Conservation (phyloP, 2,329 filamentous ascomycete genomes). For the Colletotrichum costaricense region DNA sequence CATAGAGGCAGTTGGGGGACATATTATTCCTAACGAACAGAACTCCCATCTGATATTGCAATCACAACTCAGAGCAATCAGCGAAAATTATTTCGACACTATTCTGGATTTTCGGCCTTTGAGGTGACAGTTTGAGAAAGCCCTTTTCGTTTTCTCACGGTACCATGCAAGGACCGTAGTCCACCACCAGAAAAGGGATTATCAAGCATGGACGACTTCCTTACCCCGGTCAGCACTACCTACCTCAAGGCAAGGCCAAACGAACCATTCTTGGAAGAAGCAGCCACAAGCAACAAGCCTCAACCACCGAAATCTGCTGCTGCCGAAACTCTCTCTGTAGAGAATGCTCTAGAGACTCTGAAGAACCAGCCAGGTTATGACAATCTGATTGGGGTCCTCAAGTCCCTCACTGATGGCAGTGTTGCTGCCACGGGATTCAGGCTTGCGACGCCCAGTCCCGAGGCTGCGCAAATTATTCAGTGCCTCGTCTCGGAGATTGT, state of each 20-base stretch:
- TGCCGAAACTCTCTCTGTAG: constrained; percentile 43
- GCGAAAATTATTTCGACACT: neutral
- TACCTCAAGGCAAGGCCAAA: constrained; percentile 54
- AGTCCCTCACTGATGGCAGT: constrained; percentile 57
- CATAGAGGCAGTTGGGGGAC: neutral
- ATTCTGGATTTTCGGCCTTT: neutral
- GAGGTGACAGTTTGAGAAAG: neutral
- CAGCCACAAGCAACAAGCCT: constrained; percentile 40
- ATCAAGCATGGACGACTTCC: constrained; percentile 63
- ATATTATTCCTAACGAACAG: neutral
- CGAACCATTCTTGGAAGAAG: constrained; percentile 52
- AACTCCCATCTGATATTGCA: neutral
- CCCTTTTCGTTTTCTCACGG: neutral
- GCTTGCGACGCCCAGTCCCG: constrained; percentile 72
- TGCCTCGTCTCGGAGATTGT: constrained; percentile 79
- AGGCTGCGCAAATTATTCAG: constrained; percentile 80
- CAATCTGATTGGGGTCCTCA: constrained; percentile 62
- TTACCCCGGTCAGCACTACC: constrained; percentile 65
- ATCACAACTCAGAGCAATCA: neutral
- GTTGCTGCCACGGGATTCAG: constrained; percentile 54
- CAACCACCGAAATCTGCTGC: constrained; percentile 14
- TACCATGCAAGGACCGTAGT: neutral
- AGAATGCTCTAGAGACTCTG: constrained; percentile 69
- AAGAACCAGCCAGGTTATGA: constrained; percentile 72
- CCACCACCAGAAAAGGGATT: neutral